phyloP scores from a whole-genome alignment of 192 early-diverging fungal genomes.

The Funneliformis geosporum region DNA sequence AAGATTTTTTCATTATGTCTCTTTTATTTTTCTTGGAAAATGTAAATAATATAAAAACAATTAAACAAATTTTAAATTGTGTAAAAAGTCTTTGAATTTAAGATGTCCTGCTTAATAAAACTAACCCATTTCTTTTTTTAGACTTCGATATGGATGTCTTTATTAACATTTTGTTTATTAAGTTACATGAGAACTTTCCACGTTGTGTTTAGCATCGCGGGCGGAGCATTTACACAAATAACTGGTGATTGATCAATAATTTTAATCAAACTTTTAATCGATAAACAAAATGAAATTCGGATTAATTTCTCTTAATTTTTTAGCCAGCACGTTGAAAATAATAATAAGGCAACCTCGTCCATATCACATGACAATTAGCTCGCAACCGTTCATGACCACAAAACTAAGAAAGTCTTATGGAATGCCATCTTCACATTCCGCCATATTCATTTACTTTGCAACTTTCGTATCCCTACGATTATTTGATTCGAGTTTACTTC shows the following conservation, averaged over 20 bases:
- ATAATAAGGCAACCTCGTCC: constrained; percentile 31
- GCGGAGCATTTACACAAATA: neutral
- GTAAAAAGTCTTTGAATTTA: too few relatives aligned
- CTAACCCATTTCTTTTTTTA: neutral
- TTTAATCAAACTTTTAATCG: neutral
- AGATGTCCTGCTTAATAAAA: neutral
- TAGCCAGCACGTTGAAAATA: constrained; percentile 17
- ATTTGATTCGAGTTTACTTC: neutral
- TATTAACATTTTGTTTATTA: neutral
- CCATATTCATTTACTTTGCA: constrained; percentile 25
- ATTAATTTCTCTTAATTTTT: neutral
- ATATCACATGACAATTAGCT: neutral
- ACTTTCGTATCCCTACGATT: constrained; percentile 21
- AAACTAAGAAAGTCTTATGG: constrained; percentile 18
- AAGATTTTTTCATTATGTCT: neutral
- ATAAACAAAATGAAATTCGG: neutral
- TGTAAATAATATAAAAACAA: neutral
- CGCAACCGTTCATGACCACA: neutral
- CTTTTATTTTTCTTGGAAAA: neutral
- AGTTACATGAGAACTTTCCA: constrained; percentile 14
- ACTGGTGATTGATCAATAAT: constrained; percentile 3
- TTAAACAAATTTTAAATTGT: neutral
- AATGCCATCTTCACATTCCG: constrained; percentile 32
- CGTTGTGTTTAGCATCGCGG: neutral
- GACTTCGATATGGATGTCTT: constrained; percentile 10